Evolutionary conservation across 176 grass and related monocot species (phyloP), one percentile per base, ranked within the genome.

Genomic region (Lolium multiflorum): DNA sequence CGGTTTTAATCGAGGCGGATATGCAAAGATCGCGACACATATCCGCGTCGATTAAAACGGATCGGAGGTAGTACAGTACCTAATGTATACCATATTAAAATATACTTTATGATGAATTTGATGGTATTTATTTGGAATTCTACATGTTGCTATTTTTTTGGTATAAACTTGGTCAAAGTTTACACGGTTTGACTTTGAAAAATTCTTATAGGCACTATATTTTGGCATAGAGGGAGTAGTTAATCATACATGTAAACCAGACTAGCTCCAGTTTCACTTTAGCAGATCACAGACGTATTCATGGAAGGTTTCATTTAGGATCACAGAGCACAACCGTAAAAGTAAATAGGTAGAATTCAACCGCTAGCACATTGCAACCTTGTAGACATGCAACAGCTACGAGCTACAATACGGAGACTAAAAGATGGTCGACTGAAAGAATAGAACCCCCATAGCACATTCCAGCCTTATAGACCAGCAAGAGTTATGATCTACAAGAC

Each of bases 231-330:
- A 35, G 31, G 31, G 31, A 35, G 31, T 35, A 35, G 31, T 35
- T 41, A 35, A 55, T 57, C 50, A 57, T 78, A 35, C 61, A 47
- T 55, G 21, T 62, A 80, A 72, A 79, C 41, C 38, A 74, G 63
- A 44, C 79, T 41, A 75, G 57, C 17, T 88, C 35, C 51, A 54
- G 49, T 78, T 71, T 67, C 71, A 77, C 21, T 46, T 54, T 46
- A 74, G 16, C 71, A 12, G 31, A 25, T 25, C 3, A 58, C 69
- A 43, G 41, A 79, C 22, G 24, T 28, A 84, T 15, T 13, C 54
- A 74, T 26, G 21, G 44, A 28, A 20, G 20, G 20, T 55, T 60
- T 84, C 69, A 14, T 64, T 74, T 37, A 48, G 11, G 31, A 68
- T 74, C 9, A 21, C 28, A 66, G 46, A 49, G 63, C 9, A 68